Evolutionary conservation across 495 filamentous ascomycete genomes (phyloP), one percentile per base, ranked within the genome.

Genomic region (Neurospora sp.): DNA sequence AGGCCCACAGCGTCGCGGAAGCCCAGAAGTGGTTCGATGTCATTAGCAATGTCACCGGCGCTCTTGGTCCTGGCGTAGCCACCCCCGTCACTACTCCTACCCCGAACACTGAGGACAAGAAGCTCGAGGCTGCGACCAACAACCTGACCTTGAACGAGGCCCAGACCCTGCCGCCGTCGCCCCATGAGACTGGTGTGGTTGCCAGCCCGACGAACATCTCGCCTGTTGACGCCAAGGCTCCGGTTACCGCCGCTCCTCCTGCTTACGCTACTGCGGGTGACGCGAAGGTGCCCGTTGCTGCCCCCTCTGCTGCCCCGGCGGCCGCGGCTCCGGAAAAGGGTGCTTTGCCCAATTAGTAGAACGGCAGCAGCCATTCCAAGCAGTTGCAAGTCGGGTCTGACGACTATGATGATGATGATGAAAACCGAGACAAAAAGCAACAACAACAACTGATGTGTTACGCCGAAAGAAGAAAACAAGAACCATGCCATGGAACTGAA

Each of bases 1-100:
- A 86, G 81, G 94, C 94, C 0, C 89, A 92, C 79, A 91, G 89
- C 20, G 75, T 92, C 16, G 83, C 82, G 31, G 92, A 96, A 74
- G 94, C 94, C 5, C 84, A 90, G 81, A 91, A 92, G 81, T 98
- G 94, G 94, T 92, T 88, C 82, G 86, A 89, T n/a, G 85, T 91
- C 70, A 91, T 97, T 75, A 75, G 84, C 31, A 79, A 82, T 71
- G 85, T 84, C 14, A 84, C 82, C 41, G 81, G 82, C 35, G 81
- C 82, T 37, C 81, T 81, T 10, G 79, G 78, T 4, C 73, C 83
- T 9, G 76, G 78, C 3, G 77, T 76, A 23, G 72, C 73, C 11
- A 66, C 70, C 11, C 69, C 73, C 7, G 74, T 75, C n/a, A 72
- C 72, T 14, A 72, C 73, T 16, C 71, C 76, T 31, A 75, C 72